These are phyloP conservation scores for Pseudomonodictys pantanalensis DNA, from an alignment of 495 filamentous ascomycete genomes.

Conservation along the genomic window DNA sequence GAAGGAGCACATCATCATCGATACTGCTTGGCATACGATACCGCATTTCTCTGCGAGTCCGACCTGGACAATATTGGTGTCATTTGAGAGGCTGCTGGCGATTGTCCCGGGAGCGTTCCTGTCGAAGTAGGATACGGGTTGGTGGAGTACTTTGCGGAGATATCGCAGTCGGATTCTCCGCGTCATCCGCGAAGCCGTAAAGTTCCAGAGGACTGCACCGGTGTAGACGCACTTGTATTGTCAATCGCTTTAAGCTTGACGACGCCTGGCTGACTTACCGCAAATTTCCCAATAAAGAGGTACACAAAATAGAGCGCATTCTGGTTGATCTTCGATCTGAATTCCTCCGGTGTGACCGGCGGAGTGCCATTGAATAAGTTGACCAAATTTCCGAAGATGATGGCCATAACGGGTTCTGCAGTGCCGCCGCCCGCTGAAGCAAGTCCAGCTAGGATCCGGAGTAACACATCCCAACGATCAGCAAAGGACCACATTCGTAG, in stretches of 20 bases:
- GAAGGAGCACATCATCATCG: constrained; percentile 10
- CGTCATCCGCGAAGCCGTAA: constrained; percentile 36
- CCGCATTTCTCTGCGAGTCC: constrained; percentile 17
- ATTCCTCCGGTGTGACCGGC: constrained; percentile 3
- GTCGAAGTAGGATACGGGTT: constrained; percentile 90
- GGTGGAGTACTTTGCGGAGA: constrained; percentile 73
- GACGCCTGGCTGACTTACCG: background rate
- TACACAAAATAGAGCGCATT: constrained; percentile 39
- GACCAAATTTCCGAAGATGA: constrained; percentile 19
- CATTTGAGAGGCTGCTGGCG: constrained; percentile 82
- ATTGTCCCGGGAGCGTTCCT: constrained; percentile 84
- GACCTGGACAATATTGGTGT: constrained; percentile 49
- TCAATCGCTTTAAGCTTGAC: background rate
- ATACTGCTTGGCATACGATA: constrained; percentile 5
- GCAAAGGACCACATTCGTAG: constrained; percentile 17
- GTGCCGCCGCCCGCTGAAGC: constrained; percentile 9
- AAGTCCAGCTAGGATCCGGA: background rate
- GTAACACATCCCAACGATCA: background rate
- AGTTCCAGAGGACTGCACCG: constrained; percentile 25
- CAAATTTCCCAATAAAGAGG: constrained; percentile 42
- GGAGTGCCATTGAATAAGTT: constrained; percentile 8
- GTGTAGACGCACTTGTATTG: background rate
- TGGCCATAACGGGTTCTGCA: constrained; percentile 12
- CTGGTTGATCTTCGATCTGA: constrained; percentile 5
- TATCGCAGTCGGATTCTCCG: constrained; percentile 81